These are phyloP conservation scores for Dillenia turbinata DNA, from an alignment of 164 flowering plant species.

Conservation along the genomic window DNA sequence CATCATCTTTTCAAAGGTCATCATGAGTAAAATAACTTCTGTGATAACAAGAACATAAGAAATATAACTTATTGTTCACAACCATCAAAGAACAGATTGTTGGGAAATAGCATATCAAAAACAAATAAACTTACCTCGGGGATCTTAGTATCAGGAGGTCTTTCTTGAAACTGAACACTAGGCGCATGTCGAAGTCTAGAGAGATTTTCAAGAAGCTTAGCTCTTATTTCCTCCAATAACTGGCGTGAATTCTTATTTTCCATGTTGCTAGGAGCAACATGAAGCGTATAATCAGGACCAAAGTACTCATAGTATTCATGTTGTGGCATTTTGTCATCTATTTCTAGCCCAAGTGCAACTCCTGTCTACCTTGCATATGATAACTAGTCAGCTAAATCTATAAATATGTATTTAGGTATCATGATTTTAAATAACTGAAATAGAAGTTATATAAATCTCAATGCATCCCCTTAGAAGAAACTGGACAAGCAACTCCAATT, in stretches of 20 bases:
- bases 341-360: constrained; percentile 75
- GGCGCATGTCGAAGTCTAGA: constrained; percentile 83
- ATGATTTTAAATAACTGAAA: too few relatives aligned
- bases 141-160: constrained; percentile 70
- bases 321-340: constrained; percentile 80
- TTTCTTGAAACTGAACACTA: constrained; percentile 73
- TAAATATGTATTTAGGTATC: too few relatives aligned
- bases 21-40: too few relatives aligned
- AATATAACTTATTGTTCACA: neutral
- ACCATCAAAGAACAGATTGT: too few relatives aligned
- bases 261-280: constrained; percentile 92
- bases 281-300: constrained; percentile 83
- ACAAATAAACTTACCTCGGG: constrained; percentile 49
- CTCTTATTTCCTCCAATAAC: constrained; percentile 54
- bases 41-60: neutral
- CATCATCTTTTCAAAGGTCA: neutral
- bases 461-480: too few relatives aligned
- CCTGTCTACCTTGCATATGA: constrained; percentile 52
- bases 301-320: constrained; percentile 86
- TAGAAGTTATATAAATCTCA: too few relatives aligned
- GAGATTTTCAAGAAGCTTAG: constrained; percentile 63
- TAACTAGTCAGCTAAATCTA: too few relatives aligned
- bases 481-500: too few relatives aligned
- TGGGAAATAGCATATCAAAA: neutral
- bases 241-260: constrained; percentile 75